Percentiles rank a stretch among this genome's conserved stretches.
Conservation (phyloP, 2,329 filamentous ascomycete genomes). For the Colletotrichum sublineola region DNA sequence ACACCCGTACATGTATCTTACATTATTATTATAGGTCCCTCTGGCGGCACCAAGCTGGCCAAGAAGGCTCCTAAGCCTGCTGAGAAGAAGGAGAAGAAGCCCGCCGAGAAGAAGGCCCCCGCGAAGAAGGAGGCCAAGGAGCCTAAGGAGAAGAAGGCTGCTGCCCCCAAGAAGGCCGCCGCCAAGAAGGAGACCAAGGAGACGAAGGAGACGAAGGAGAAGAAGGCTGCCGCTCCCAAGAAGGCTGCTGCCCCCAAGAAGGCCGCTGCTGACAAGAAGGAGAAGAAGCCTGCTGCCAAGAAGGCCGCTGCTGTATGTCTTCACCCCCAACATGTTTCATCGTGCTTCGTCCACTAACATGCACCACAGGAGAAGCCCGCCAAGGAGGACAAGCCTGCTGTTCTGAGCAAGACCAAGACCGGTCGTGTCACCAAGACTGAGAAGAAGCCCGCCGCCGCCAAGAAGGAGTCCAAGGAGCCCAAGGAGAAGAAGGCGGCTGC, state of each 20-base stretch:
- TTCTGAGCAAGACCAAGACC: constrained; percentile 86
- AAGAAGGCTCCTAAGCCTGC: constrained; percentile 91
- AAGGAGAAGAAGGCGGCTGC: constrained; percentile 63
- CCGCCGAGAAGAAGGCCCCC: constrained; percentile 50
- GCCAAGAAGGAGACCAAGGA: constrained; percentile 57
- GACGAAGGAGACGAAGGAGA: constrained; percentile 50
- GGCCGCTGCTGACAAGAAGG: constrained; percentile 50
- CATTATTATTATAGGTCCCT: constrained; percentile 70
- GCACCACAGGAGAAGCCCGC: constrained; percentile 60
- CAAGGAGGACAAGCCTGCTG: constrained; percentile 76
- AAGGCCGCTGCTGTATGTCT: constrained; percentile 56
- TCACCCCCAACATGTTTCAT: constrained; percentile 45
- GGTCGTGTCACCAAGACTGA: constrained; percentile 84
- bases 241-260: constrained; percentile 49
- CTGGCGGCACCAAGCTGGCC: constrained; percentile 91
- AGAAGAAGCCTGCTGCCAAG: constrained; percentile 59
- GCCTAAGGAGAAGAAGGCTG: constrained; percentile 62
- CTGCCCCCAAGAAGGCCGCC: constrained; percentile 60
- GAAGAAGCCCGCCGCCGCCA: constrained; percentile 60
- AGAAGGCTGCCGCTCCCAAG: constrained; percentile 47
- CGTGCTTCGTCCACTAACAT: background rate
- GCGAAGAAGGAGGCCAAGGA: constrained; percentile 49
- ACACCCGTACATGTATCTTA: background rate
- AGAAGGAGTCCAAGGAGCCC: constrained; percentile 60
- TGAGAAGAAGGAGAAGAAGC: constrained; percentile 58